Evolutionary conservation across 768 basidiomycete genomes (phyloP), one percentile per base, ranked within the genome.

Genomic region (Trametes cingulata): DNA sequence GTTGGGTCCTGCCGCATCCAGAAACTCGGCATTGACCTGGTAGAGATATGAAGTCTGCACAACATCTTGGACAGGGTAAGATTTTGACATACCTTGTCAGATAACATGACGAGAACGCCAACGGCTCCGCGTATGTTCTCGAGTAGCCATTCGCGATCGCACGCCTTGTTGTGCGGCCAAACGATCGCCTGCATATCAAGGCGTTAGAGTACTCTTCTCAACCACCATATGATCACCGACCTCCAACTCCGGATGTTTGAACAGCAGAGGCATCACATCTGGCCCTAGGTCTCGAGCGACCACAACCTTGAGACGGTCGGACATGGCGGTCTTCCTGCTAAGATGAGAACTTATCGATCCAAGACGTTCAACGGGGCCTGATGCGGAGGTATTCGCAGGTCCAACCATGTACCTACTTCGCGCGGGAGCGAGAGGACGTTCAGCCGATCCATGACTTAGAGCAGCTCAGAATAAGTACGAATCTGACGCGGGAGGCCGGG

Each of bases 1-100:
- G 49, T 72, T 77, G 0, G 88, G 77, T 3, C 94, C 93, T 63
- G 93, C 93, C 88, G 82, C 79, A 39, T 87, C 84, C 39, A 94
- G 65, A 12, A 95, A 71, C 68, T 93, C 92, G 15, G 79, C 74
- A 65, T 96, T 80, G 19, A 94, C 80, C 90, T 95, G 61, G 20
- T n/a, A 22, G 24, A 24, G 22, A 6, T 19, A 36, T 54, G 5
- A 47, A 36, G 35, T 19, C 40, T 7, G 36, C 37, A 36, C 37
- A 19, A 67, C 43, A 39, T 55, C 60, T 56, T 55, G 62, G 63
- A 57, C 19, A 19, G 65, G 55, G 29, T 10, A 17, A 33, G 9
- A 8, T 13, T 24, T 0, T 7, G 10, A 24, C 67, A 36, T 62
- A 89, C 93, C 74, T 86, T 87, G 52, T 95, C 93, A 0, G 83